Percentiles rank a stretch among this genome's conserved stretches.
Conservation (phyloP, 805 yeast species). For the Candida maris region DNA sequence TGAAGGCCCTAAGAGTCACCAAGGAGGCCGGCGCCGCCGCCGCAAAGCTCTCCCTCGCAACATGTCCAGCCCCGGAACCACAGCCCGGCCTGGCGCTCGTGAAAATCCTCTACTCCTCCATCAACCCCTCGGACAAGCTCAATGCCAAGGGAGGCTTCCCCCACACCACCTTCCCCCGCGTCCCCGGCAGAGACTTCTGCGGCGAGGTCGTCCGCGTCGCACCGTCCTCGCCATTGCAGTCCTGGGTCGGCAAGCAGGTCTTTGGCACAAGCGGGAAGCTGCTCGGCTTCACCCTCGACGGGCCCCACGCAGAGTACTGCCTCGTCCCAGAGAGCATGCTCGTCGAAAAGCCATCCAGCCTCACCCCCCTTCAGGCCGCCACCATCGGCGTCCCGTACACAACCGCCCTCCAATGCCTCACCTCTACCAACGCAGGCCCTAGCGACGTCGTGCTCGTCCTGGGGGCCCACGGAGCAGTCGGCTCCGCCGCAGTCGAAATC, state of each 20-base stretch:
- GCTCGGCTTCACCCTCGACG: slow-evolving; percentile 1
- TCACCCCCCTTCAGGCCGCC: background rate
- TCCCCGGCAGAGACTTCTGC: background rate
- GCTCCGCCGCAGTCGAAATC: slow-evolving; percentile 1
- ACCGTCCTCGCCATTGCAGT: background rate
- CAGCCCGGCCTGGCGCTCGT: background rate
- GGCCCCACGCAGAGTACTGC: slow-evolving; percentile 1
- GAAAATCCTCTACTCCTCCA: background rate
- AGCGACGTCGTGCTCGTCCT: background rate
- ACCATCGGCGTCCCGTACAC: background rate
- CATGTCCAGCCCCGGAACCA: background rate
- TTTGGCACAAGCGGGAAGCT: background rate
- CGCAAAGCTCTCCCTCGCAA: background rate
- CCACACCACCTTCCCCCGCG: background rate
- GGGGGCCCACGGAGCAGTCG: slow-evolving; percentile 1
- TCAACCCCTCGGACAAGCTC: slow-evolving; percentile 1
- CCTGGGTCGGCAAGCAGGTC: slow-evolving; percentile 1
- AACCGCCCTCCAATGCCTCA: background rate
- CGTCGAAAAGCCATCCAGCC: background rate
- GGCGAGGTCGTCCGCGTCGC: background rate
- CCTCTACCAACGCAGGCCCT: background rate
- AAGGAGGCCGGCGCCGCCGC: background rate
- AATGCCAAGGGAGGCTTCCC: slow-evolving; percentile 3
- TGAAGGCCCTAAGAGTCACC: background rate
- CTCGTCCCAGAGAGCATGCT: background rate